Conservation (phyloP, 352 stramenopile species). For the Albugo laibachii region DNA sequence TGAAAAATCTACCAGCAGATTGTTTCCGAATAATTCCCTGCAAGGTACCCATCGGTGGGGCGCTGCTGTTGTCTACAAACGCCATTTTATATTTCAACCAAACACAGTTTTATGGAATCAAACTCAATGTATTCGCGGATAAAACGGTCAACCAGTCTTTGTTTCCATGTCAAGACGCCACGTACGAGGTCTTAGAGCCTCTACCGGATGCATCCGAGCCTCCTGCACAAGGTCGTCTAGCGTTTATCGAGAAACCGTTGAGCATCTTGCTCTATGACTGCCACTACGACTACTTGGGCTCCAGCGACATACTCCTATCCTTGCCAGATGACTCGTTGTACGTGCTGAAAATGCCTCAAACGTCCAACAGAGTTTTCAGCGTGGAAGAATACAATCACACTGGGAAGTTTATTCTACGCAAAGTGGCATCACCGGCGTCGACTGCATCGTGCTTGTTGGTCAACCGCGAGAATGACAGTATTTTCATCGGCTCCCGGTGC, state of each 20-base stretch:
- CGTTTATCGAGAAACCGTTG: conserved; percentile 13
- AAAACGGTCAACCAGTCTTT: conserved; percentile 57
- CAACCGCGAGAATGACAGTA: conserved; percentile 29
- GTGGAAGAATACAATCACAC: background rate
- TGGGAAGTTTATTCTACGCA: conserved; percentile 13
- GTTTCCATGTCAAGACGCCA: conserved; percentile 35
- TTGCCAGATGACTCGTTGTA: conserved; percentile 38
- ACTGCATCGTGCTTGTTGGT: conserved; percentile 34
- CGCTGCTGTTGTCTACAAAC: conserved; percentile 55
- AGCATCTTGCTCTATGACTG: conserved; percentile 51
- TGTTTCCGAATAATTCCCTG: conserved; percentile 56
- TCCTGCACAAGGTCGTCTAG: too few species aligned
- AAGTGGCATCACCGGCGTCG: conserved; percentile 20
- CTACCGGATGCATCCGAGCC: conserved; percentile 14
- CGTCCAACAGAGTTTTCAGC: conserved; percentile 5
- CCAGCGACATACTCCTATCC: conserved; percentile 50
- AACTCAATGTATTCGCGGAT: conserved; percentile 44
- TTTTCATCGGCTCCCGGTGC: conserved; percentile 61
- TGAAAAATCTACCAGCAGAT: conserved; percentile 64
- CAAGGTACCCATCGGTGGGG: conserved; percentile 43
- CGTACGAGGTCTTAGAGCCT: conserved; percentile 18
- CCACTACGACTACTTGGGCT: conserved; percentile 35
- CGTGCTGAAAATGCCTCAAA: conserved; percentile 13
- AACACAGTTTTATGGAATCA: conserved; percentile 62
- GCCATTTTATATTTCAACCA: conserved; percentile 79